Conservation (phyloP, 768 basidiomycete genomes). For the Pulveroboletus sp. region DNA sequence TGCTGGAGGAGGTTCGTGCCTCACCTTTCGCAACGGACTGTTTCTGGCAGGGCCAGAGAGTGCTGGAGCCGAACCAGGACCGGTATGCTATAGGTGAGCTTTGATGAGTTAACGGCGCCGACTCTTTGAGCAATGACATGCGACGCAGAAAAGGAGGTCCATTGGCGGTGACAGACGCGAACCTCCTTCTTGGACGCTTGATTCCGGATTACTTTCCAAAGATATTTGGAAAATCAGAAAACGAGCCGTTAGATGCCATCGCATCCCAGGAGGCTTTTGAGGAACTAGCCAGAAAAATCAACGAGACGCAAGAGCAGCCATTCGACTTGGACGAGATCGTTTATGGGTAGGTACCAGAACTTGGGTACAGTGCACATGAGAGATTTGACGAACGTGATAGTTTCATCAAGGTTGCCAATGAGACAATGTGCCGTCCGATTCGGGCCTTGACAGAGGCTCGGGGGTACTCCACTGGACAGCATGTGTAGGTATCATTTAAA, state of each 20-base stretch:
- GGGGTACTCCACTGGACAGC: constrained; percentile 77
- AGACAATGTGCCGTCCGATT: constrained; percentile 94
- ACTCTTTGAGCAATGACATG: neutral
- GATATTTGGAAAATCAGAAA: constrained; percentile 88
- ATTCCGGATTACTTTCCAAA: constrained; percentile 91
- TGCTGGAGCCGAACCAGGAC: constrained; percentile 91
- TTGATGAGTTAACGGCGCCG: neutral
- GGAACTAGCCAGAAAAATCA: constrained; percentile 63
- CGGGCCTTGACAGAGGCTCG: constrained; percentile 86
- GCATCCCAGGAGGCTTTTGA: constrained; percentile 69
- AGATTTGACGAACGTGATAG: constrained; percentile 33
- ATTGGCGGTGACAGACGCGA: constrained; percentile 89
- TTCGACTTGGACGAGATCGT: constrained; percentile 79
- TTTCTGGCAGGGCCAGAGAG: constrained; percentile 91
- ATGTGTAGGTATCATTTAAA: constrained; percentile 40
- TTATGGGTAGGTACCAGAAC: constrained; percentile 57
- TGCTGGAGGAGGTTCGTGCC: constrained; percentile 88
- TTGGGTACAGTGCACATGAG: too few species aligned
- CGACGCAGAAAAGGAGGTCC: constrained; percentile 77
- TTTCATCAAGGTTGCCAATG: constrained; percentile 94
- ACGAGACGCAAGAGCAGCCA: constrained; percentile 52
- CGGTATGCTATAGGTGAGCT: constrained; percentile 78
- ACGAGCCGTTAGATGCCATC: constrained; percentile 74
- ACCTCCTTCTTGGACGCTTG: constrained; percentile 82
- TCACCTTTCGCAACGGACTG: constrained; percentile 85